Evolutionary conservation across 306 rosid species (phyloP), one percentile per base, ranked within the genome.

Genomic region (Cicer cuneatum): DNA sequence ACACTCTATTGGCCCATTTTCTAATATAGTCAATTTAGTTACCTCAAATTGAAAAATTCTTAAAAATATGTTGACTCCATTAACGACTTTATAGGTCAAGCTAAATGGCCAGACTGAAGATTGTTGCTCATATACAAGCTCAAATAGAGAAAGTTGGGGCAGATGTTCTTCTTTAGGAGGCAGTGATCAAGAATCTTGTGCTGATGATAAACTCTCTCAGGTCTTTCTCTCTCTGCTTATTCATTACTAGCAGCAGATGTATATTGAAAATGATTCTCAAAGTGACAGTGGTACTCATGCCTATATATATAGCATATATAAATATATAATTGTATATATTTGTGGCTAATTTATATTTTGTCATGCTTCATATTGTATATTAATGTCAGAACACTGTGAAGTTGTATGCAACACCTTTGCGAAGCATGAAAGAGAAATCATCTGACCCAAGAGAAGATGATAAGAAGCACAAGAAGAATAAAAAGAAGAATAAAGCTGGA

Each of bases 131-230:
- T 90, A 84, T 49, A 94, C 99, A 59, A 94, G 97, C 88, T 92
- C 99, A 38, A 91, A 90, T 75, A 90, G 99, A 80, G 97, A 92
- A 86, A 94, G 99, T 76, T 94, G 99, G 98, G 98, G 98, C 79
- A 83, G 96, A 81, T 94, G 98, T 86, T 94, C 96, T 39, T 94
- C 98, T 79, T 82, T 94, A 71, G 99, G 97, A 66, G 97, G 93
- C 85, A 88, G 93, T 81, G 99, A 90, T 76, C 97, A 83, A 77
- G 98, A 94, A 88, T 80, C 85, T 71, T 86, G 71, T 80, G 87
- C 86, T 51, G 85, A 89, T 47, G 86, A 86, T 48, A 89, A 80
- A 61, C 78, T 78, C 71, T 69, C 87, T 82, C 92, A 83, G 97
- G 98, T 90, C 42, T 71, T 65, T 64, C 69, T 83, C 35, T 69